These are phyloP conservation scores for Umbelopsis vinacea DNA, from an alignment of 192 early-diverging fungal genomes.

Conservation along the genomic window DNA sequence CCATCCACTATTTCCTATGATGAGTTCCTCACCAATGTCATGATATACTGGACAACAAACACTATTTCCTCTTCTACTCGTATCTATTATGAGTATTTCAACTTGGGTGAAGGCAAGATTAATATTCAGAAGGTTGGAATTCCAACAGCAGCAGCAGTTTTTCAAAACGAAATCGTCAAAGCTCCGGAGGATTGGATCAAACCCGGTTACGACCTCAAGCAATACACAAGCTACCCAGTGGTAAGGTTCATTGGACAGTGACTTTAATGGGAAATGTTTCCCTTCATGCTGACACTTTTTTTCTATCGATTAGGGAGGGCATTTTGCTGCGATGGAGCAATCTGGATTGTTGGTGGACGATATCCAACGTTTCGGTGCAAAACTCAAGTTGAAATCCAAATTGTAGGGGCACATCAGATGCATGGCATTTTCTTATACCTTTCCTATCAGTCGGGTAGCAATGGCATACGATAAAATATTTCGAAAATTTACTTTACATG, in stretches of 20 bases:
- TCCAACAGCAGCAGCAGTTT: conserved; percentile 7
- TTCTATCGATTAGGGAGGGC: conserved; percentile 49
- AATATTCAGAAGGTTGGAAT: background rate
- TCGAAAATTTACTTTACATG: no score
- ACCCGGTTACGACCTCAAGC: background rate
- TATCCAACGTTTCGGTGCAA: conserved; percentile 33
- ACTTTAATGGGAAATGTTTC: background rate
- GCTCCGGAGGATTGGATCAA: conserved; percentile 3
- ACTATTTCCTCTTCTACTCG: conserved; percentile 57
- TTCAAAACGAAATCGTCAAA: background rate
- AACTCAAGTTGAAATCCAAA: background rate
- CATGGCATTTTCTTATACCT: background rate
- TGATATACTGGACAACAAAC: conserved; percentile 62
- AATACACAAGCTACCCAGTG: conserved; percentile 1
- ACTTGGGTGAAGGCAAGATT: conserved; percentile 20
- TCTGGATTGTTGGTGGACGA: conserved; percentile 55
- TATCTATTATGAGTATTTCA: conserved; percentile 58
- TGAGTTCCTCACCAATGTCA: conserved; percentile 57
- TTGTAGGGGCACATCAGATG: background rate
- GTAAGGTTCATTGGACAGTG: background rate
- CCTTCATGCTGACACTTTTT: background rate
- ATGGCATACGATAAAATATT: no score
- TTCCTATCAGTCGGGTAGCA: background rate
- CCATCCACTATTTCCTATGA: conserved; percentile 13
- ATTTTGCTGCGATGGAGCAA: conserved; percentile 66